Evolutionary conservation across 2,329 filamentous ascomycete species (phyloP).

Genomic region (Neophaeococcomyces aloes): DNA sequence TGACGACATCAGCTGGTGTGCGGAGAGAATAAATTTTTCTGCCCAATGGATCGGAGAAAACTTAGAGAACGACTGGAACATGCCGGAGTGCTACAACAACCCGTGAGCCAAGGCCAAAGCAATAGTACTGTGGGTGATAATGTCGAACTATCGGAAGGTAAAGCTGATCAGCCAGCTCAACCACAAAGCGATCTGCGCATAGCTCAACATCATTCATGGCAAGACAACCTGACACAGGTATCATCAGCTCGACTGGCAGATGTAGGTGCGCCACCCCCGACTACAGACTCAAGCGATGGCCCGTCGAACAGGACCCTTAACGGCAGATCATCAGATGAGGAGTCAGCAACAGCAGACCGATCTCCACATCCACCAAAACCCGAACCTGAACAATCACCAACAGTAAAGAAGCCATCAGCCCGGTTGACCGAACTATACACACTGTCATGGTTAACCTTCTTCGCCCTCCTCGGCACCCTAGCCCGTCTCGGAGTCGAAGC

Average conservation of each 20-base stretch:
- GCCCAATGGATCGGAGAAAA: constrained; percentile 4
- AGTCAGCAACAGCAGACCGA: background rate
- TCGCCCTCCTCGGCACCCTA: constrained; percentile 69
- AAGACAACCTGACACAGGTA: background rate
- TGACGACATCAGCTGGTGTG: too few relatives aligned
- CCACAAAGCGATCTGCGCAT: background rate
- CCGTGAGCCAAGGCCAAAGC: background rate
- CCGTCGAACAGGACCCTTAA: background rate
- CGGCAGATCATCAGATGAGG: background rate
- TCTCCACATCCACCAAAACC: background rate
- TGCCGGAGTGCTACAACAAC: too few relatives aligned
- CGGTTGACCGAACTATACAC: constrained; percentile 30
- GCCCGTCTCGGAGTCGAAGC: constrained; percentile 66
- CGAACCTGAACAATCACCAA: background rate
- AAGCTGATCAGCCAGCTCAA: background rate
- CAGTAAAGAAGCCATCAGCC: background rate
- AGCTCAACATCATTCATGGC: constrained; percentile 3
- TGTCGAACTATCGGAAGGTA: constrained; percentile 4
- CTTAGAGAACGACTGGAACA: background rate
- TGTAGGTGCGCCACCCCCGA: background rate
- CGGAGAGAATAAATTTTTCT: too few relatives aligned
- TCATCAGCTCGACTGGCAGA: background rate
- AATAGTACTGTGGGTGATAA: background rate
- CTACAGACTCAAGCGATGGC: background rate
- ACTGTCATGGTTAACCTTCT: constrained; percentile 66